phyloP scores from a whole-genome alignment of 805 yeast genomes.

The Wickerhamomyces bovis region DNA sequence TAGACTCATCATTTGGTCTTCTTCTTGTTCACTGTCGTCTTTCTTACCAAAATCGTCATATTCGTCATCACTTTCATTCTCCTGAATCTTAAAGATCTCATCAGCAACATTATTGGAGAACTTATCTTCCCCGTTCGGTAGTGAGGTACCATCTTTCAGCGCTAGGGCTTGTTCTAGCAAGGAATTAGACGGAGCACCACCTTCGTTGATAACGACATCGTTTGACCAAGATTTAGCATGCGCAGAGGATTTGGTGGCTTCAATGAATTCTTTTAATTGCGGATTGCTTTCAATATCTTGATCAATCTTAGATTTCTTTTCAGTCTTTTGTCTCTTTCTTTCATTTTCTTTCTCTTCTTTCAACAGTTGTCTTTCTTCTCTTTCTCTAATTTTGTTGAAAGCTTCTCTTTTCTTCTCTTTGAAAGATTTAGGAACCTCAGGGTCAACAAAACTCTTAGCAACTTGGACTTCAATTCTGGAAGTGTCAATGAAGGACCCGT shows the following conservation, averaged over 20 bases:
- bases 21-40: conserved; percentile 32
- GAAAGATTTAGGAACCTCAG: conserved; percentile 65
- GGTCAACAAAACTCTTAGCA: conserved; percentile 85
- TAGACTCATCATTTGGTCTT: conserved; percentile 45
- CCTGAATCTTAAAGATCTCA: conserved; percentile 24
- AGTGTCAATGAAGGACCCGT: conserved; percentile 78
- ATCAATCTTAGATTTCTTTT: conserved; percentile 35
- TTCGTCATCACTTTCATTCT: conserved; percentile 40
- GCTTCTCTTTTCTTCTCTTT: conserved; percentile 50
- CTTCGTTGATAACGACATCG: conserved; percentile 32
- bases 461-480: conserved; percentile 69
- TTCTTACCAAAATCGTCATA: conserved; percentile 30
- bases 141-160: conserved; percentile 23
- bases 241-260: conserved; percentile 71
- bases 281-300: conserved; percentile 59
- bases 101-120: conserved; percentile 21
- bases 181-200: conserved; percentile 29
- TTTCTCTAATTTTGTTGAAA: conserved; percentile 36
- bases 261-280: conserved; percentile 72
- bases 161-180: conserved; percentile 35
- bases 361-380: conserved; percentile 42
- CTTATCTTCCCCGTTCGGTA: conserved; percentile 11
- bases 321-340: conserved; percentile 25
- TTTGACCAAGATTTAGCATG: conserved; percentile 71
- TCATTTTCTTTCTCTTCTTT: conserved; percentile 34